These are phyloP conservation scores for Erythrophleum ivorense DNA, from an alignment of 331 rosid genomes.

Conservation along the genomic window DNA sequence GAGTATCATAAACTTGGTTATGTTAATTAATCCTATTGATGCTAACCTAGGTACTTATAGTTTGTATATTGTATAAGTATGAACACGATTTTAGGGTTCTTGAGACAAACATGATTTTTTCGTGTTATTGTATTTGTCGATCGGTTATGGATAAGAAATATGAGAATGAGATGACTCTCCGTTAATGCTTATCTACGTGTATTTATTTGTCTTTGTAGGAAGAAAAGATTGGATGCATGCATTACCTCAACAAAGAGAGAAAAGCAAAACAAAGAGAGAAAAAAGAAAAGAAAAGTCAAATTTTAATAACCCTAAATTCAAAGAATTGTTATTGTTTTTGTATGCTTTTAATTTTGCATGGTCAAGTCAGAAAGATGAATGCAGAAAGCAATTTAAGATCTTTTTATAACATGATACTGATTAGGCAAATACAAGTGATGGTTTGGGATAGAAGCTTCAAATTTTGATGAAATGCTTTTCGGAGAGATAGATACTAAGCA, in stretches of 20 bases:
- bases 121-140: not conserved
- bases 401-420: too few species aligned
- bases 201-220: not conserved
- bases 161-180: conserved; percentile 14
- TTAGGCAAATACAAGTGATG: too few species aligned
- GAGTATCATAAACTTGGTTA: not conserved
- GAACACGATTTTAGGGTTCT: not conserved
- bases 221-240: not conserved
- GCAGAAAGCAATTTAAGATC: not conserved
- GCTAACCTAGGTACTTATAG: not conserved
- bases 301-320: too few species aligned
- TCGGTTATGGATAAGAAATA: not conserved
- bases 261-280: too few species aligned
- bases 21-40: not conserved
- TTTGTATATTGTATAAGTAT: not conserved
- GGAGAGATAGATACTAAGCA: too few species aligned
- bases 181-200: conserved; percentile 8
- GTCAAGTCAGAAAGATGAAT: not conserved
- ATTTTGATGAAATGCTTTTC: too few species aligned
- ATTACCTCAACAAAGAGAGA: too few species aligned
- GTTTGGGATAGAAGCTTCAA: not conserved
- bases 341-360: not conserved
- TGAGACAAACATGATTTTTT: not conserved
- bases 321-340: too few species aligned
- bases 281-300: too few species aligned